Base-by-base conservation (phyloP, 192 early-diverging fungal species). In the Coemansia sp. region DNA sequence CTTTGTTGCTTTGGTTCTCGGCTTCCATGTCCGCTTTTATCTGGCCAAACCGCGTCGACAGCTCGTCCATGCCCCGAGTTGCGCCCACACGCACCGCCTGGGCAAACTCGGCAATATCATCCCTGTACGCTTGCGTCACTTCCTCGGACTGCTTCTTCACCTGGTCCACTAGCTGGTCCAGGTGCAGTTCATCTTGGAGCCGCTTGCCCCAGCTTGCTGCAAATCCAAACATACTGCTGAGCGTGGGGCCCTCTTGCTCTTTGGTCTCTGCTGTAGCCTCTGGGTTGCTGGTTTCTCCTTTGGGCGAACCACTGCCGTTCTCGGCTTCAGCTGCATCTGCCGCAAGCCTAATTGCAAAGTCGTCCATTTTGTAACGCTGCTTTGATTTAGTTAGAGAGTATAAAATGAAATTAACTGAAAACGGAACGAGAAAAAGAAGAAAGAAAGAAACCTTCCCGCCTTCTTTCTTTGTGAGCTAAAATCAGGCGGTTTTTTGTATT, bases 91-190 rank as follows among this genome's bases (percentile, higher is more conserved):
- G 65, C 20, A 82, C 75, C 0, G 69, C 68, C 45, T 82, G 74
- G 1, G 79, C 74, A 65, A 82, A 76, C 62, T 82, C 79, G 0
- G 75, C 33, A 19, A 82, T 59, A 36, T 82, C 79, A 52, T 82
- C 75, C 45, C 59, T 62, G 57, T 82, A 82, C 34, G 75, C 74
- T 40, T 71, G 69, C 56, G 79, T 66, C 25, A 77, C 75, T 32
- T 76, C 67, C 29, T 68, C 65, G 2, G 79, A 76, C 52, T 82
- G 79, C 49, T 69, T 70, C 40, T 76, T 82, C 25, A 76, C 67
- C 54, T 77, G 67, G 68, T 70, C 71, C 22, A 82, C 79, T 19
- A 82, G 48, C 25, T 67, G 45, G 15, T 60, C 63, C 0, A 82
- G 25, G 11, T 77, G 75, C 1, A 77, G 63, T 14, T 79, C 76